phyloP scores from a whole-genome alignment of 2,329 filamentous ascomycete species.

The Paecilomyces fulvus region DNA sequence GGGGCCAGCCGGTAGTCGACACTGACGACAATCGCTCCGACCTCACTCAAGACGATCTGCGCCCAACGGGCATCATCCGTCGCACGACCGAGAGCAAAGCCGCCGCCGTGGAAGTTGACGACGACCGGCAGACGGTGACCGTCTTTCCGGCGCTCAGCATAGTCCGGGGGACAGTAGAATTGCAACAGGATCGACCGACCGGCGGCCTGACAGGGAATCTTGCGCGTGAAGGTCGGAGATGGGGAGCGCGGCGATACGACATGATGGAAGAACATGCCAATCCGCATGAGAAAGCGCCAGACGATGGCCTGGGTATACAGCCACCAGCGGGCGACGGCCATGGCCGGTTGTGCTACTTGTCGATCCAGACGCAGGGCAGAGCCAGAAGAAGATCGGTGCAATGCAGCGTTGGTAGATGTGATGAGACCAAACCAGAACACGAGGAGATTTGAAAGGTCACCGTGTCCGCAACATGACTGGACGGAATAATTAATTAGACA shows the following conservation, averaged over 20 bases:
- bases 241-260: slow-evolving; percentile 54
- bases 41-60: slow-evolving; percentile 45
- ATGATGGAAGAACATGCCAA: slow-evolving; percentile 61
- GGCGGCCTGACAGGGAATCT: slow-evolving; percentile 43
- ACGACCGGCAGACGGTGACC: slow-evolving; percentile 42
- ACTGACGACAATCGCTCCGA: slow-evolving; percentile 50
- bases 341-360: slow-evolving; percentile 7
- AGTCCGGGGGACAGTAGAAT: slow-evolving; percentile 51
- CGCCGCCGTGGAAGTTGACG: slow-evolving; percentile 58
- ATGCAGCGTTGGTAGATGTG: background rate
- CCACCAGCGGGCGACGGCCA: slow-evolving; percentile 45
- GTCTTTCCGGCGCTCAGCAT: slow-evolving; percentile 9
- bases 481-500: background rate
- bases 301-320: slow-evolving; percentile 55
- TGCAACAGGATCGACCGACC: slow-evolving; percentile 45
- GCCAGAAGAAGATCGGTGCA: background rate
- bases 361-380: slow-evolving; percentile 1
- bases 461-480: background rate
- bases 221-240: slow-evolving; percentile 50
- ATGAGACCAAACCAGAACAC: background rate
- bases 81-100: slow-evolving; percentile 52
- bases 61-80: slow-evolving; percentile 56
- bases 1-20: slow-evolving; percentile 56
- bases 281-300: slow-evolving; percentile 59
- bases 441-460: background rate